Conservation (phyloP, 176 grass and related monocot genomes). For the Aegilops speltoides region DNA sequence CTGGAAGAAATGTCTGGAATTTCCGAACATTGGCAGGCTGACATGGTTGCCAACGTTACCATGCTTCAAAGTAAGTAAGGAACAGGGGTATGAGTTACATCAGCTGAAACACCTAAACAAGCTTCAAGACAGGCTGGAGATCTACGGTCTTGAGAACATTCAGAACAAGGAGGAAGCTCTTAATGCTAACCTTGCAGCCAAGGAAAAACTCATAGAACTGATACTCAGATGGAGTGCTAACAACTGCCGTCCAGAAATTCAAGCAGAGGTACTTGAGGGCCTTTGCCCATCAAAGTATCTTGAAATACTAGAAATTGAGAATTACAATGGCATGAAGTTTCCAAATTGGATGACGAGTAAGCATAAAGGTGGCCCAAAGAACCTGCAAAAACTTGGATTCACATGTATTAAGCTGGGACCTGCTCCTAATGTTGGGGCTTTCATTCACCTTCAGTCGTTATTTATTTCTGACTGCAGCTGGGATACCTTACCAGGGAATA, state of each 20-base stretch:
- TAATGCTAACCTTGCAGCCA: neutral
- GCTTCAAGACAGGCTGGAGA: accelerated
- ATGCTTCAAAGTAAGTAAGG: accelerated
- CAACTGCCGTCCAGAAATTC: neutral
- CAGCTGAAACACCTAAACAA: neutral
- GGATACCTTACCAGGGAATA: neutral
- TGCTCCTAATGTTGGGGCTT: too few relatives aligned
- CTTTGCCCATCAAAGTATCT: neutral
- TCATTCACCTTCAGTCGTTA: too few relatives aligned
- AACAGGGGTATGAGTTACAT: neutral
- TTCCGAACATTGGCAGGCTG: neutral
- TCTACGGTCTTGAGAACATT: neutral
- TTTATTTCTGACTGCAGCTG: neutral
- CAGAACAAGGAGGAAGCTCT: neutral
- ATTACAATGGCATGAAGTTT: accelerated
- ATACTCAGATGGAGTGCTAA: accelerated
- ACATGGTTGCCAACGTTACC: neutral
- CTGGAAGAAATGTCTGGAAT: accelerated
- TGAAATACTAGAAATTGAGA: neutral
- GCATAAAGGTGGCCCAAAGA: neutral
- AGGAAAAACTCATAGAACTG: neutral
- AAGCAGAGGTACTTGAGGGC: neutral
- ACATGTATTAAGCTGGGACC: too few relatives aligned
- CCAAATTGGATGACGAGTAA: neutral
- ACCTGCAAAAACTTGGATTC: too few relatives aligned